Conservation (phyloP, 176 grass and related monocot genomes). For the Themeda triandra region DNA sequence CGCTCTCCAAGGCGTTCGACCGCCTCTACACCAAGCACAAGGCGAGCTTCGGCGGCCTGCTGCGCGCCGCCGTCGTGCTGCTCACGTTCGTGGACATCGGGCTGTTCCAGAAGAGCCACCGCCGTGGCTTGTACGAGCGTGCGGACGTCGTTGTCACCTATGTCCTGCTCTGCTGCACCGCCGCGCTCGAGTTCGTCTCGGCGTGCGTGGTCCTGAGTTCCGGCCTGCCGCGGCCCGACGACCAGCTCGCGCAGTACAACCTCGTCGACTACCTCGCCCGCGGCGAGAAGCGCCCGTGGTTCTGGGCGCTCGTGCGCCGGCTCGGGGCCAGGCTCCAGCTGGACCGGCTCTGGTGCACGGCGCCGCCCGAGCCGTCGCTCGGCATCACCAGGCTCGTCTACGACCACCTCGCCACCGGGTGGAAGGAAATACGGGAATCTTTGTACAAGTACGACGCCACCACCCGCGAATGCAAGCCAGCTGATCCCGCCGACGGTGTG, state of each 20-base stretch:
- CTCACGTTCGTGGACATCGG: neutral
- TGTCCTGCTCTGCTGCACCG: neutral
- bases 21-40: conserved; percentile 4
- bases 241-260: neutral
- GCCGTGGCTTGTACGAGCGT: neutral
- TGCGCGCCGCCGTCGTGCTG: neutral
- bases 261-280: neutral
- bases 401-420: neutral
- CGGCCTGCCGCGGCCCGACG: neutral
- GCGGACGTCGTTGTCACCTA: conserved; percentile 13
- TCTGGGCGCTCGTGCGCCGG: neutral
- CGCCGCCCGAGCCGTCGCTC: neutral
- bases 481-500: too few species aligned
- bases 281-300: neutral
- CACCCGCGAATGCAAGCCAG: too few species aligned
- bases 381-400: conserved; percentile 14
- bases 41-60: neutral
- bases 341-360: neutral
- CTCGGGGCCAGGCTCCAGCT: neutral
- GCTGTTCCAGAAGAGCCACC: neutral
- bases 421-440: too few species aligned
- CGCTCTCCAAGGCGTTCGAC: neutral
- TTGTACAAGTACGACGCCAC: too few species aligned
- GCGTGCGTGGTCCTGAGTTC: neutral
- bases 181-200: neutral